Percentiles rank a stretch among this genome's conserved stretches.
phyloP scores from a whole-genome alignment of 2,329 filamentous ascomycete species.

The Dendryphion nanum region DNA sequence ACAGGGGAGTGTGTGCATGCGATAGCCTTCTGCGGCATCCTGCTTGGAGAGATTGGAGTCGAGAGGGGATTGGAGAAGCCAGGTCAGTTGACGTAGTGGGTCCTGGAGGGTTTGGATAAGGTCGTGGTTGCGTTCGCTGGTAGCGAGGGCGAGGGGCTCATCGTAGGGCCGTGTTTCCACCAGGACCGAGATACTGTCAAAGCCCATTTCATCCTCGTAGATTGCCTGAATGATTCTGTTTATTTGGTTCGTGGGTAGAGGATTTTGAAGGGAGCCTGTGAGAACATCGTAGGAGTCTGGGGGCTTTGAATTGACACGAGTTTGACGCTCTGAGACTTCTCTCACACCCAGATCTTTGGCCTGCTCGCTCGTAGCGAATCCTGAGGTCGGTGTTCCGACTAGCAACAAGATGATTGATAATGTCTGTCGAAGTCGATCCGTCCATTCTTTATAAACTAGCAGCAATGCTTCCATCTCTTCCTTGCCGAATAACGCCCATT shows the following conservation, averaged over 20 bases:
- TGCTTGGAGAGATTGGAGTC: constrained; percentile 4
- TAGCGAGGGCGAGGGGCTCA: constrained; percentile 6
- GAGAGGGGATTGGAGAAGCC: constrained; percentile 11
- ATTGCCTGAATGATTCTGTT: constrained; percentile 10
- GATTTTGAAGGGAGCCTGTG: constrained; percentile 7
- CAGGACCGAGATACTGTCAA: constrained; percentile 11
- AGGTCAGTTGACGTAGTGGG: constrained; percentile 13
- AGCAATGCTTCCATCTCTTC: constrained; percentile 10
- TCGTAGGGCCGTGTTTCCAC: constrained; percentile 76
- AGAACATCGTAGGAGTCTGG: constrained; percentile 9
- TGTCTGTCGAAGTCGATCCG: constrained; percentile 10
- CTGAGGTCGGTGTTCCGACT: constrained; percentile 8
- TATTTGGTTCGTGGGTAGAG: constrained; percentile 1
- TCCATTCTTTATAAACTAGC: constrained; percentile 5
- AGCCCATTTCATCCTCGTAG: constrained; percentile 7
- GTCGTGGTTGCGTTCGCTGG: constrained; percentile 2
- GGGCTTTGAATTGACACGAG: constrained; percentile 7
- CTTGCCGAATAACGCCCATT: constrained; percentile 7
- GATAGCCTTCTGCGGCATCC: constrained; percentile 6
- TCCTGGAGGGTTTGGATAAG: neutral
- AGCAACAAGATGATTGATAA: constrained; percentile 11
- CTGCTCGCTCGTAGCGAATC: constrained; percentile 6
- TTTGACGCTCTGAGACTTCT: constrained; percentile 11
- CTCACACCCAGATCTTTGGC: constrained; percentile 9
- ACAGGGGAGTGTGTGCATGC: constrained; percentile 11